Conservation (phyloP, 202 grass and related monocot species). For the Schoenoplectus triqueter region DNA sequence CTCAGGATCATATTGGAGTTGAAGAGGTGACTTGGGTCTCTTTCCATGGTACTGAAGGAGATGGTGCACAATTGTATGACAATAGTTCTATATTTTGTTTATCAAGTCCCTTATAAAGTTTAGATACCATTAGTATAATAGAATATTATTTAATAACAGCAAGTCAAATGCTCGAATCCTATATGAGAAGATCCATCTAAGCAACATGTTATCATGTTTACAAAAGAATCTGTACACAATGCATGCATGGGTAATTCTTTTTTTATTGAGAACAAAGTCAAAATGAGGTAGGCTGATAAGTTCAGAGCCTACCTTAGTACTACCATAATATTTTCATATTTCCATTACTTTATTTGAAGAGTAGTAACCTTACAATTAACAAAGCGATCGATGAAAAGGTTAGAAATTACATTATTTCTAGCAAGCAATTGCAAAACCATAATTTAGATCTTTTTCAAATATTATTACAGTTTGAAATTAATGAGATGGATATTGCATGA, state of each 20-base stretch:
- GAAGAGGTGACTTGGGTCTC: background rate
- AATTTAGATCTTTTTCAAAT: background rate
- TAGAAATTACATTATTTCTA: background rate
- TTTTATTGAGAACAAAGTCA: background rate
- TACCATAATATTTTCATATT: background rate
- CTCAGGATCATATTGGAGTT: background rate
- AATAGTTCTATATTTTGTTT: background rate
- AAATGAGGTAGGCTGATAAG: background rate
- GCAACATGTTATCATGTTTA: background rate
- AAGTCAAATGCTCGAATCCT: background rate
- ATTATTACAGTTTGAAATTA: constrained; percentile 3
- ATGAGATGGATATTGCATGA: background rate
- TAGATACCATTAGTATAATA: background rate
- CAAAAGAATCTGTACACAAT: constrained; percentile 15
- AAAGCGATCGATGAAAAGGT: background rate
- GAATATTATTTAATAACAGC: background rate
- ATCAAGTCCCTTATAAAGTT: background rate
- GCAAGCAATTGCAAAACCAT: background rate
- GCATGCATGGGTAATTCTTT: background rate
- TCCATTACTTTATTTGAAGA: background rate
- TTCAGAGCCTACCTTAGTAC: background rate
- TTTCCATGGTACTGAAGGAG: background rate
- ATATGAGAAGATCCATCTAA: constrained; percentile 1
- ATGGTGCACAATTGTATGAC: background rate
- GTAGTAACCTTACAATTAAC: background rate